Evolutionary conservation across 148 eudicot genomes (phyloP), one percentile per base, ranked within the genome.

Genomic region (Spergularia marina): DNA sequence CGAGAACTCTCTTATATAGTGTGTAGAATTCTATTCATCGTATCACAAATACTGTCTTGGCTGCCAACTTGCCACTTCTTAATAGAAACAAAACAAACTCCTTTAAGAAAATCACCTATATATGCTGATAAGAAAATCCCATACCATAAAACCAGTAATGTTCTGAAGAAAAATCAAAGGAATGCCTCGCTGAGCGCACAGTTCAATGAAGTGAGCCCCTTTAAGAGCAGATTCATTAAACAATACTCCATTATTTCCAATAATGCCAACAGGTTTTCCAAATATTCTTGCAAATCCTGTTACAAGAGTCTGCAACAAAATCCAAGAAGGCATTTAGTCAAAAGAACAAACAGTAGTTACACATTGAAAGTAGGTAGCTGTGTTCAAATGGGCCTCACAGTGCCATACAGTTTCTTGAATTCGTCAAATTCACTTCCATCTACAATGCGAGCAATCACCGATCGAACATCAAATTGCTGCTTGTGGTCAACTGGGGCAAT

Each of bases 401-500:
- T 89, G 90, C 97, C 99, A 88, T 92, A 95, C 87, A 95, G 58
- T 89, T 92, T 90, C 94, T 95, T 95, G 96, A 92, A 95, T 82
- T 95, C 99, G 61, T 95, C 99, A 83, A 95, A 95, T 85, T 89
- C 99, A 83, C 99, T 95, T 73, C 96, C 97, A 73, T 95, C 99
- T 68, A 95, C 97, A 16, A 89, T 82, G 65, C 96, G 99, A 74
- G 97, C 90, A 80, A 95, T 95, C 68, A 92, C 84, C 75, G 97
- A 88, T 64, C 99, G 90, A 67, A 92, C 77, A 79, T 95, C 99
- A 82, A 92, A 90, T 57, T 90, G 86, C 86, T 90, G 99, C 83
- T 87, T 95, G 87, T 89, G 91, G 82, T 95, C 97, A 55, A 88
- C 84, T 75, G 97, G 97, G 65, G 99, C 97, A 74, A 95, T 91